Evolutionary conservation across 768 basidiomycete species (phyloP).

Genomic region (Amyloporia xantha): DNA sequence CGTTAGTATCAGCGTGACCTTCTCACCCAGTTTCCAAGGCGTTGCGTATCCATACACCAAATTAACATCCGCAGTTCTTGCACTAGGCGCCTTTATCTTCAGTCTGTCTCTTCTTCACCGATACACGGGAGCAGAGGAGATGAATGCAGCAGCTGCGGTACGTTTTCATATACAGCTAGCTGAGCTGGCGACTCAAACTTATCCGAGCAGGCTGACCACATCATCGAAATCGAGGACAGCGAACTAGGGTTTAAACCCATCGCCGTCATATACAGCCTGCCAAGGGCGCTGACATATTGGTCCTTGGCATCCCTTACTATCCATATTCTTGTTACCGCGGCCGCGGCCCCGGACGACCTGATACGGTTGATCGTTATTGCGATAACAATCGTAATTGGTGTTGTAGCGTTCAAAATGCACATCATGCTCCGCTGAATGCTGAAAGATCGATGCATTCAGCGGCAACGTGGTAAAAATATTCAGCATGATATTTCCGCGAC

Average conservation of each 20-base stretch:
- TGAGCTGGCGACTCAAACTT: too few relatives aligned
- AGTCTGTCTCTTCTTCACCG: not conserved
- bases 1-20: not conserved
- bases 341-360: too few relatives aligned
- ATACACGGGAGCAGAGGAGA: not conserved
- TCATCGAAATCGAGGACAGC: conserved; percentile 1
- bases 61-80: not conserved
- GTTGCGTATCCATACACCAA: not conserved
- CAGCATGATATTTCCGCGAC: too few relatives aligned
- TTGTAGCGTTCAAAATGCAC: too few relatives aligned
- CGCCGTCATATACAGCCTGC: conserved; percentile 7
- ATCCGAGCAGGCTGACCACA: not conserved
- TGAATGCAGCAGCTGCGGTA: not conserved
- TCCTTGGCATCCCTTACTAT: conserved; percentile 1
- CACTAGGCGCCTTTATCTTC: not conserved
- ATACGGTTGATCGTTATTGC: too few relatives aligned
- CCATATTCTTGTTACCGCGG: not conserved
- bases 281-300: conserved; percentile 16
- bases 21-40: not conserved
- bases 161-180: not conserved
- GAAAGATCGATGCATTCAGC: too few relatives aligned
- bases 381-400: too few relatives aligned
- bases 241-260: conserved; percentile 11
- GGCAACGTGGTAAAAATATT: too few relatives aligned
- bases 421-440: too few relatives aligned